phyloP scores from a whole-genome alignment of 2,329 filamentous ascomycete species.

The Microcyclosporella mali region DNA sequence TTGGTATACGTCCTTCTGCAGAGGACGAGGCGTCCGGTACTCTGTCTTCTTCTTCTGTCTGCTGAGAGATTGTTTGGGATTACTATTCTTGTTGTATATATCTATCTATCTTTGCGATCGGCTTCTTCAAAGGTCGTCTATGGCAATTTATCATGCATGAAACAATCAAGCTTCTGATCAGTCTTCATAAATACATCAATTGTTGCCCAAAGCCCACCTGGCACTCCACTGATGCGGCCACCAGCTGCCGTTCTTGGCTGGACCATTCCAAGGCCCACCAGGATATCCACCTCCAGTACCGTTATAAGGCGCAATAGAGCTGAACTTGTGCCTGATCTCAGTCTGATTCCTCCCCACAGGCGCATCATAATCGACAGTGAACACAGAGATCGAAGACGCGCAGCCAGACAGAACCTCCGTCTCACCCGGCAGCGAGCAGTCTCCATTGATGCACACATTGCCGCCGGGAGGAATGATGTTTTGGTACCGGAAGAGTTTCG shows the following conservation, averaged over 20 bases:
- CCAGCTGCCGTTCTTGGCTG: no score
- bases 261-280: conserved; percentile 1
- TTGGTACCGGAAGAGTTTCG: conserved; percentile 40
- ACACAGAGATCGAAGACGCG: conserved; percentile 39
- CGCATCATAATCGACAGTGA: conserved; percentile 48
- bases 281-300: conserved; percentile 5
- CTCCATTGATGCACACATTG: conserved; percentile 45
- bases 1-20: no score
- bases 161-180: no score
- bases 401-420: conserved; percentile 43
- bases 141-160: no score
- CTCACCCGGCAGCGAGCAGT: conserved; percentile 48
- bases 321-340: conserved; percentile 9
- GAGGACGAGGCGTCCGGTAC: no score
- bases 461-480: conserved; percentile 35
- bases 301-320: conserved; percentile 9
- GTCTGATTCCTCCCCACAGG: conserved; percentile 31
- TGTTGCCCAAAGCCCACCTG: conserved; percentile 13
- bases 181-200: no score
- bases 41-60: no score
- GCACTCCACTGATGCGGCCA: conserved; percentile 11
- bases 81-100: no score
- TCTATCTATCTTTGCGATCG: no score
- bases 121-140: no score
- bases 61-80: no score